These are phyloP conservation scores for Tarenaya hassleriana DNA, from an alignment of 345 rosid genomes.

Conservation along the genomic window DNA sequence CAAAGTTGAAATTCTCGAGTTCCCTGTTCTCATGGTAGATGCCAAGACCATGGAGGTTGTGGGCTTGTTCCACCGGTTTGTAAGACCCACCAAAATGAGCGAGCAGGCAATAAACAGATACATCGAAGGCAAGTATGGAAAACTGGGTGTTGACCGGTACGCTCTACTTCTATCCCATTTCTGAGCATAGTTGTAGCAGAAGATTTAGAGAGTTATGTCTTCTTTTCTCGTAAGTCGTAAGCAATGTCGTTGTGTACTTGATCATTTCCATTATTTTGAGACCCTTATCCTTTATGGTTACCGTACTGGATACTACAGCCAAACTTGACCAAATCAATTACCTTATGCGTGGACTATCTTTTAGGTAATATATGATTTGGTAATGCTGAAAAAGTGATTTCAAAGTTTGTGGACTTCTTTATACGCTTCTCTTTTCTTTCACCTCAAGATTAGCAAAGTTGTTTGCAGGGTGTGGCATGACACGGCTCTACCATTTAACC, in stretches of 20 bases:
- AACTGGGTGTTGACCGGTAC: slow-evolving; percentile 87
- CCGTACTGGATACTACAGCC: not conserved
- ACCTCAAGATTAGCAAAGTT: slow-evolving; percentile 1
- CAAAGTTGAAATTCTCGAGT: slow-evolving; percentile 90
- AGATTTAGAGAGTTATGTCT: not conserved
- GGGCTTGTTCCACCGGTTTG: slow-evolving; percentile 95
- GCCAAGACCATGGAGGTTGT: slow-evolving; percentile 55
- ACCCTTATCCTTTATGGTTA: not conserved
- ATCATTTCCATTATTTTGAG: no score
- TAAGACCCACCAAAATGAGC: slow-evolving; percentile 73
- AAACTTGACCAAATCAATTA: no score
- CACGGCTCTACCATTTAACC: slow-evolving; percentile 76
- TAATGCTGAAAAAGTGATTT: slow-evolving; percentile 5
- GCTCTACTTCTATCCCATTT: slow-evolving; percentile 17
- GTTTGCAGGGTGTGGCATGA: slow-evolving; percentile 91
- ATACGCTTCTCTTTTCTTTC: slow-evolving; percentile 3
- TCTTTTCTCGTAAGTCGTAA: not conserved
- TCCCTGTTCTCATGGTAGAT: slow-evolving; percentile 70
- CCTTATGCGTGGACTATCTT: not conserved
- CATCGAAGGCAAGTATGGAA: slow-evolving; percentile 79
- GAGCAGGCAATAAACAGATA: slow-evolving; percentile 65
- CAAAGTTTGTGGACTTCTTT: not conserved
- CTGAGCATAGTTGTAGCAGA: not conserved
- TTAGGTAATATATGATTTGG: not conserved
- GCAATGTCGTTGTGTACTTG: no score